Percentiles rank a stretch among this genome's conserved stretches.
Conservation (phyloP, 371 early-diverging fungal genomes). For the Basidiobolus meristosporus region DNA sequence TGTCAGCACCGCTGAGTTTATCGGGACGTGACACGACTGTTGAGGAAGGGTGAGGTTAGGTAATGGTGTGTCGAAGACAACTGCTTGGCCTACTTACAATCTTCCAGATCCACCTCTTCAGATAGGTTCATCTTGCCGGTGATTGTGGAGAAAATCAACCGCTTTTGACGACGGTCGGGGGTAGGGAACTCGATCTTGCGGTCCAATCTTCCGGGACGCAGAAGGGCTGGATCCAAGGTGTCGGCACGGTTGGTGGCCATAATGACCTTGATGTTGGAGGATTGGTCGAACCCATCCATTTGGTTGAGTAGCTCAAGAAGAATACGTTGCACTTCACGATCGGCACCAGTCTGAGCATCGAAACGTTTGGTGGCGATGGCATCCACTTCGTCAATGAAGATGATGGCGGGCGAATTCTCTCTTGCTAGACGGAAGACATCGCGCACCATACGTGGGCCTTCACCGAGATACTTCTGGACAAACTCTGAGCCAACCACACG, state of each 20-base stretch:
- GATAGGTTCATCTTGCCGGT: conserved; percentile 97
- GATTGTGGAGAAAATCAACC: conserved; percentile 94
- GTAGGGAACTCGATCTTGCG: conserved; percentile 99
- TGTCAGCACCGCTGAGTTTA: conserved; percentile 97
- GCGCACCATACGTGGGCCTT: conserved; percentile 99
- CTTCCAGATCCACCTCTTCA: conserved; percentile 98
- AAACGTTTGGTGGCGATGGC: conserved; percentile 99
- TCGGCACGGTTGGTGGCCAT: conserved; percentile 99
- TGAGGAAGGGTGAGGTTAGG: conserved; percentile 4
- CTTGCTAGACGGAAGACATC: conserved; percentile 98
- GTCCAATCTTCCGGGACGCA: conserved; percentile 98
- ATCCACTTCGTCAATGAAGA: conserved; percentile 99
- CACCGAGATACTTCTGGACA: conserved; percentile 99
- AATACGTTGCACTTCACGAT: conserved; percentile 99
- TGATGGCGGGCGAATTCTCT: conserved; percentile 97
- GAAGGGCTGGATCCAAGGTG: conserved; percentile 96
- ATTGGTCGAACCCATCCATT: conserved; percentile 99
- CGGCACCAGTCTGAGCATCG: conserved; percentile 99
- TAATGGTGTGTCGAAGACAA: not conserved
- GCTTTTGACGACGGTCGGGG: conserved; percentile 98
- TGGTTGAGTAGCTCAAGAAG: conserved; percentile 97
- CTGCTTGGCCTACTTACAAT: conserved; percentile 47
- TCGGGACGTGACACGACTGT: conserved; percentile 97
- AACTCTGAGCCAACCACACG: conserved; percentile 99
- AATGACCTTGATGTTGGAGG: conserved; percentile 97